phyloP scores from a whole-genome alignment of 2,329 filamentous ascomycete genomes.

The Annulohypoxylon truncatum region DNA sequence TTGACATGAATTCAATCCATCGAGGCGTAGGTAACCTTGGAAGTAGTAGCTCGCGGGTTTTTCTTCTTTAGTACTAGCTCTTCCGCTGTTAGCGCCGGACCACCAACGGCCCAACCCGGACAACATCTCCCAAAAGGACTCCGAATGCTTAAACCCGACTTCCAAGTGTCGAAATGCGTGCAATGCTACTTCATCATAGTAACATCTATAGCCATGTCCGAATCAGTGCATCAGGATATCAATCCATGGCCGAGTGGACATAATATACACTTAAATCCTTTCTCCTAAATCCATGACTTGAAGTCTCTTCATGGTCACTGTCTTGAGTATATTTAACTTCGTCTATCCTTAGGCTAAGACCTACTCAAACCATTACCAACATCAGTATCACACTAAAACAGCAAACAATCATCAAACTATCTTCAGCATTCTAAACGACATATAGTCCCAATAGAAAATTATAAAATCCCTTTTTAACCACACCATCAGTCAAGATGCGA shows the following conservation, averaged over 20 bases:
- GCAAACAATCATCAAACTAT: not conserved
- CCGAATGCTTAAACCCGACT: slow-evolving; percentile 13
- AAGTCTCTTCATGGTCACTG: not conserved
- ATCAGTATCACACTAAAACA: slow-evolving; percentile 7
- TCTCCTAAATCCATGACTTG: slow-evolving; percentile 23
- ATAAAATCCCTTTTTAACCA: not conserved
- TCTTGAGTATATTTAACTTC: slow-evolving; percentile 19
- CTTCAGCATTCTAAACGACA: not conserved
- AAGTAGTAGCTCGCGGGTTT: not conserved
- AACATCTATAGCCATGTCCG: not conserved
- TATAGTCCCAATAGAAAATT: not conserved
- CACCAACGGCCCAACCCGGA: slow-evolving; percentile 9
- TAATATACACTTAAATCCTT: slow-evolving; percentile 19
- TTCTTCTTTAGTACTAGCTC: not conserved
- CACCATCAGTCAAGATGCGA: slow-evolving; percentile 27
- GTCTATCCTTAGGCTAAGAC: not conserved
- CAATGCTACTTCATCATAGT: not conserved
- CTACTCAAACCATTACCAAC: not conserved
- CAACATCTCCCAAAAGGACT: not conserved
- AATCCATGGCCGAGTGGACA: not conserved
- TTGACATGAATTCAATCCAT: too few species aligned
- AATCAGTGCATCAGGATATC: not conserved
- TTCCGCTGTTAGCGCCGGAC: not conserved
- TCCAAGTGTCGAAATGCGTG: not conserved
- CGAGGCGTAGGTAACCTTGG: too few species aligned